A percentile compares a stretch with the other conserved stretches of the same genome.
Evolutionary conservation across 2,329 filamentous ascomycete species (phyloP).

Genomic region (Fusarium scirpi): DNA sequence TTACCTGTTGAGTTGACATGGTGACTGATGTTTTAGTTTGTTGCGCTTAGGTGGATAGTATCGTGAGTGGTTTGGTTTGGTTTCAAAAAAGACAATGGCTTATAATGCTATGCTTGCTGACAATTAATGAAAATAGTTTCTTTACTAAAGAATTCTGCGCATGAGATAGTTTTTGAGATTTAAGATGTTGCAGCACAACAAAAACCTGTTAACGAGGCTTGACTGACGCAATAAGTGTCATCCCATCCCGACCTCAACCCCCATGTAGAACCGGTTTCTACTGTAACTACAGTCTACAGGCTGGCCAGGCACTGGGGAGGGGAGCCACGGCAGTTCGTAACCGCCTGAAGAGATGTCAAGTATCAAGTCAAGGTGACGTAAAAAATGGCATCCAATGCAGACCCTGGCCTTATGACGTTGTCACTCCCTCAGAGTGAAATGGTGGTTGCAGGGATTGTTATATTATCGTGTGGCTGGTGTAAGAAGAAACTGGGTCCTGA

Average conservation of each 20-base stretch:
- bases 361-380: constrained; percentile 37
- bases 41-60: background rate
- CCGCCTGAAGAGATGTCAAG: constrained; percentile 13
- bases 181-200: constrained; percentile 5
- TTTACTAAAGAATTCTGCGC: constrained; percentile 8
- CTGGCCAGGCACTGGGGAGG: constrained; percentile 15
- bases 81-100: constrained; percentile 14
- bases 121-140: constrained; percentile 11
- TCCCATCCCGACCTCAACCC: constrained; percentile 13
- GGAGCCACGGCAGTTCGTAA: background rate
- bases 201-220: constrained; percentile 39
- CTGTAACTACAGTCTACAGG: background rate
- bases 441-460: constrained; percentile 27
- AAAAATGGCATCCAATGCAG: constrained; percentile 17
- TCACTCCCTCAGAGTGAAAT: background rate
- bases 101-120: constrained; percentile 17
- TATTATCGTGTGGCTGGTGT: constrained; percentile 35
- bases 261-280: constrained; percentile 43
- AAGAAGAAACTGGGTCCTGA: constrained; percentile 20
- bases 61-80: background rate
- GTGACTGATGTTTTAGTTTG: constrained; percentile 9
- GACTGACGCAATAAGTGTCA: constrained; percentile 49
- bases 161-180: constrained; percentile 41
- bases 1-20: constrained; percentile 44
- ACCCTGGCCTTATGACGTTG: constrained; percentile 34